Evolutionary conservation across 2,329 filamentous ascomycete genomes (phyloP).

Genomic region (Harringtonia aguacate): DNA sequence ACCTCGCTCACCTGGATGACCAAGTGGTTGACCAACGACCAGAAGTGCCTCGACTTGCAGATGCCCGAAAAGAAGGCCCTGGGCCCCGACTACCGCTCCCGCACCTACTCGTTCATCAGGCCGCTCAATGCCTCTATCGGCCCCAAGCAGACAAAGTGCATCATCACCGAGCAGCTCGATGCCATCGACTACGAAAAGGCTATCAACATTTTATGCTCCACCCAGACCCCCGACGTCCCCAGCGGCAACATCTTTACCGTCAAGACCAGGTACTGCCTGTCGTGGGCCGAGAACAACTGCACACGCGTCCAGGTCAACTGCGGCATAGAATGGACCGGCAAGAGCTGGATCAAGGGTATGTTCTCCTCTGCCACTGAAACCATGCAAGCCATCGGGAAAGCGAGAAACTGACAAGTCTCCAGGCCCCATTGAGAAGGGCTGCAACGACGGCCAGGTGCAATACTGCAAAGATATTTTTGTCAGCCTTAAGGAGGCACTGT

Average conservation of each 20-base stretch:
- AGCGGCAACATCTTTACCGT: constrained; percentile 84
- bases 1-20: constrained; percentile 71
- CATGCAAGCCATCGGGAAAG: no score
- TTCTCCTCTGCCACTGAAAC: no score
- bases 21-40: constrained; percentile 76
- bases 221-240: constrained; percentile 88
- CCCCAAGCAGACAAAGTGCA: constrained; percentile 89
- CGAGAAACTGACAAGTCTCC: no score
- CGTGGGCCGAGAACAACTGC: constrained; percentile 79
- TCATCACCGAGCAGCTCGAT: constrained; percentile 78
- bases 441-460: constrained; percentile 75
- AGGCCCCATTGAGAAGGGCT: constrained; percentile 94
- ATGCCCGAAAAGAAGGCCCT: constrained; percentile 78
- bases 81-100: constrained; percentile 60
- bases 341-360: constrained; percentile 92
- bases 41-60: constrained; percentile 81
- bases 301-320: constrained; percentile 84
- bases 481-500: constrained; percentile 62
- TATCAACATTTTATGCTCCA: constrained; percentile 70
- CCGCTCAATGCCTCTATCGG: constrained; percentile 76
- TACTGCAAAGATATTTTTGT: constrained; percentile 76
- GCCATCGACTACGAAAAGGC: constrained; percentile 77
- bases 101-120: constrained; percentile 83
- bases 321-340: constrained; percentile 89
- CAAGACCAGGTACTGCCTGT: constrained; percentile 90